phyloP scores from a whole-genome alignment of 768 basidiomycete species.

The Suillus cothurnatus region DNA sequence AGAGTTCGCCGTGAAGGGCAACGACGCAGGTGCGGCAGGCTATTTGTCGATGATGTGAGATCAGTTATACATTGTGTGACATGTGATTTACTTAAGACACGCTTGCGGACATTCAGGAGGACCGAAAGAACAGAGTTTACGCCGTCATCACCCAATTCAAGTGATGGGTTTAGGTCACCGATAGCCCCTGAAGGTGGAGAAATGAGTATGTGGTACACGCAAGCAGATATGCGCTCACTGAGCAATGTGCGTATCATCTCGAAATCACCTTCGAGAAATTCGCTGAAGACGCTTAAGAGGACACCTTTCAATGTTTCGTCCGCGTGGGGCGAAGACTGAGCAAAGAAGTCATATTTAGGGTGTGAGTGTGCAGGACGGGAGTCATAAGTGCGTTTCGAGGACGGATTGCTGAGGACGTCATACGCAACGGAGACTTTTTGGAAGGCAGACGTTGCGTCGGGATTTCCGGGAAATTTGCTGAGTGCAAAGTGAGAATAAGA shows the following conservation, averaged over 20 bases:
- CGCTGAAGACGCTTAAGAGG: slow-evolving; percentile 72
- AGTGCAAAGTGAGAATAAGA: slow-evolving; percentile 13
- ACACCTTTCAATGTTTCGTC: slow-evolving; percentile 83
- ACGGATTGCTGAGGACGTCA: slow-evolving; percentile 74
- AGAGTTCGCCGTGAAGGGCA: slow-evolving; percentile 69
- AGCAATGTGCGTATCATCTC: slow-evolving; percentile 79
- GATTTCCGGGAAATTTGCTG: slow-evolving; percentile 79
- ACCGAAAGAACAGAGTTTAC: slow-evolving; percentile 75
- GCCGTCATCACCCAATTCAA: slow-evolving; percentile 76
- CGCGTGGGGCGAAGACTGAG: slow-evolving; percentile 54
- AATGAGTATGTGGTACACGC: not conserved
- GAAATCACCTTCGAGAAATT: slow-evolving; percentile 86
- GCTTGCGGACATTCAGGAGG: slow-evolving; percentile 70
- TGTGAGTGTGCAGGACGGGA: slow-evolving; percentile 44
- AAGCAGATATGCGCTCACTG: slow-evolving; percentile 45
- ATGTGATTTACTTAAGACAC: slow-evolving; percentile 62
- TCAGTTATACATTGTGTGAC: not conserved
- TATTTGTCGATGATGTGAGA: slow-evolving; percentile 28
- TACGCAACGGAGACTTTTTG: slow-evolving; percentile 88
- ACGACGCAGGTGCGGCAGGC: slow-evolving; percentile 78
- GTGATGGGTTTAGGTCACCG: slow-evolving; percentile 77
- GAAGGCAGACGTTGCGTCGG: slow-evolving; percentile 80
- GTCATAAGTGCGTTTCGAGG: slow-evolving; percentile 71
- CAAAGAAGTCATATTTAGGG: slow-evolving; percentile 53
- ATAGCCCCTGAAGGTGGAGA: slow-evolving; percentile 55